Evolutionary conservation across 2,329 filamentous ascomycete genomes (phyloP).

Genomic region (Diaporthe helianthi): DNA sequence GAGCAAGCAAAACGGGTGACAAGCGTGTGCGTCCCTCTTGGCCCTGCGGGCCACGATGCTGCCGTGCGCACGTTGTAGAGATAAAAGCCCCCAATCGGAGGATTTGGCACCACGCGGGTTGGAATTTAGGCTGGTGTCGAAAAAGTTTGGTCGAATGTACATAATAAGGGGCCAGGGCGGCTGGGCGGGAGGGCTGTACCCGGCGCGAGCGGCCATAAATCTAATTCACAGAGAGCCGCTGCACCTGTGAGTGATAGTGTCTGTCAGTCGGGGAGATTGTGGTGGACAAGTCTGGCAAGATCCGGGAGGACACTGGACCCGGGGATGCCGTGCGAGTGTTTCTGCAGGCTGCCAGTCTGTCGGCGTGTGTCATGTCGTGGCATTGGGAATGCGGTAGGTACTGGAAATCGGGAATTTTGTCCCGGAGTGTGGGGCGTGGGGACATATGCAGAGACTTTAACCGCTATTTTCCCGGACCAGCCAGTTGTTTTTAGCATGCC

Average conservation of each 20-base stretch:
- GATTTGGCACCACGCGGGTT: constrained; percentile 14
- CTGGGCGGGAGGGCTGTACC: constrained; percentile 12
- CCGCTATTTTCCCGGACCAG: constrained; percentile 17
- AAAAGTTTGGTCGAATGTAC: constrained; percentile 18
- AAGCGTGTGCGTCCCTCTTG: not conserved
- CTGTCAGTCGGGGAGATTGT: not conserved
- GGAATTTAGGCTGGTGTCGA: constrained; percentile 1
- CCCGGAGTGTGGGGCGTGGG: constrained; percentile 13
- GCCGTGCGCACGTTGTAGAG: constrained; percentile 2
- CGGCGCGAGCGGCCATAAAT: not conserved
- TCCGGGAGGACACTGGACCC: not conserved
- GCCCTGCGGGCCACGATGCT: constrained; percentile 6
- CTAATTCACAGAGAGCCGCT: not conserved
- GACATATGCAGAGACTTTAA: constrained; percentile 16
- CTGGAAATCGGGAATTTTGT: constrained; percentile 8
- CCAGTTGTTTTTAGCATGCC: not conserved
- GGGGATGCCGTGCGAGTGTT: not conserved
- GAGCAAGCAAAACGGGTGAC: not conserved
- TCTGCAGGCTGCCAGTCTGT: not conserved
- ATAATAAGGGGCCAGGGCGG: not conserved
- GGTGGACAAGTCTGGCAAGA: not conserved
- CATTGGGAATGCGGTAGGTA: not conserved
- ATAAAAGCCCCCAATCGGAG: constrained; percentile 8
- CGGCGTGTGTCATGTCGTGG: not conserved
- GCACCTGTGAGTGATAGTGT: not conserved